phyloP scores from a whole-genome alignment of 2,329 filamentous ascomycete genomes.

The Aspergillus sp. region DNA sequence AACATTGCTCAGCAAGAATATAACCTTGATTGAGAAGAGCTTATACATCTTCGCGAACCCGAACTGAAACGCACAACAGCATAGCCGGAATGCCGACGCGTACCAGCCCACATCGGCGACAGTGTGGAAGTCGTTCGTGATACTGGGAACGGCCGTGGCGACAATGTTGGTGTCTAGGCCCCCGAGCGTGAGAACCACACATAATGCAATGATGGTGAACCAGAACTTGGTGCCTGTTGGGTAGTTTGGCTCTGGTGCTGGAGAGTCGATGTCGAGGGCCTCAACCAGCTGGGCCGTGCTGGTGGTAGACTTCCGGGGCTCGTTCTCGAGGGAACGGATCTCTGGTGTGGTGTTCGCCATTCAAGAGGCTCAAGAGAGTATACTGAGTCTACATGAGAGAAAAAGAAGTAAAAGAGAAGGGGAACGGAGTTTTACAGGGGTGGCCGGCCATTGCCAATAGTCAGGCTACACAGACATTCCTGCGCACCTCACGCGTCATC shows the following conservation, averaged over 20 bases:
- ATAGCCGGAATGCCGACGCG: slow-evolving; percentile 24
- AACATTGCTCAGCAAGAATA: slow-evolving; percentile 23
- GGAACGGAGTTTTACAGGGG: too few species aligned
- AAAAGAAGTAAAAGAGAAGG: too few species aligned
- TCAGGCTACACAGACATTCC: too few species aligned
- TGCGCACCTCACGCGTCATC: too few species aligned
- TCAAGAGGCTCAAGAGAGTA: too few species aligned
- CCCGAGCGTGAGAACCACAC: slow-evolving; percentile 26
- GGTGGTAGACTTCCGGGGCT: too few species aligned
- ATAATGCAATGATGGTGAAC: slow-evolving; percentile 8
- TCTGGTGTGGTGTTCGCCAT: too few species aligned
- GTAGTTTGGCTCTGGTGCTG: neutral
- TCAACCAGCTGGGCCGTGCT: too few species aligned
- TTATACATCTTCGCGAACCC: slow-evolving; percentile 29
- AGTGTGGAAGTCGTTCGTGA: slow-evolving; percentile 28
- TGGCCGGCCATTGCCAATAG: too few species aligned
- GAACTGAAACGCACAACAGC: slow-evolving; percentile 23
- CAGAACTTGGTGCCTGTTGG: neutral
- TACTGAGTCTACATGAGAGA: too few species aligned
- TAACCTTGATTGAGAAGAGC: slow-evolving; percentile 30
- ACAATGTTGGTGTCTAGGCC: slow-evolving; percentile 34
- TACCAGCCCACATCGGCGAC: slow-evolving; percentile 32
- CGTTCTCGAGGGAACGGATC: too few species aligned
- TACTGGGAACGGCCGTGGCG: slow-evolving; percentile 33
- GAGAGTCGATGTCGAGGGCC: too few species aligned